phyloP scores from a whole-genome alignment of 73 alveolate genomes.

The Durusdinium trenchii region DNA sequence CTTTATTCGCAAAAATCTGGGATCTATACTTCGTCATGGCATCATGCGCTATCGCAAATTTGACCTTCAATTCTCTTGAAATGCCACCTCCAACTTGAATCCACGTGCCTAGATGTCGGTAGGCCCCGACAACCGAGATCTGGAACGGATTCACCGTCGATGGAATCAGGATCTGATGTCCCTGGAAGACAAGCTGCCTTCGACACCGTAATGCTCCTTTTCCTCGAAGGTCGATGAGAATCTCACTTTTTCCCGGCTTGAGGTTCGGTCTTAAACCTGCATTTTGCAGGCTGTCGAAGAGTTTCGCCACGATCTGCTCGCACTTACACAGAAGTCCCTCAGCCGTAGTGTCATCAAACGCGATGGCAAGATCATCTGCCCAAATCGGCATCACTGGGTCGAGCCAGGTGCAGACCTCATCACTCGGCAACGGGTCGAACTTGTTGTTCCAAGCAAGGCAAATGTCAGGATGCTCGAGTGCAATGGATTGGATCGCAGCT shows the following conservation, averaged over 20 bases:
- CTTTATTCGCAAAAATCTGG: background rate
- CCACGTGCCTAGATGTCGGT: background rate
- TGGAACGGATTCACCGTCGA: background rate
- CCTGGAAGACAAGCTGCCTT: background rate
- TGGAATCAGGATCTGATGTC: background rate
- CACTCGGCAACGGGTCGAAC: background rate
- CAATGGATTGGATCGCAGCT: background rate
- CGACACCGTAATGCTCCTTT: background rate
- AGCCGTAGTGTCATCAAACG: background rate
- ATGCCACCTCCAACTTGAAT: background rate
- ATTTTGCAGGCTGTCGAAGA: background rate
- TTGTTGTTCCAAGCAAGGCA: background rate
- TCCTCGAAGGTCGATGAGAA: background rate
- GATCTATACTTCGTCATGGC: background rate
- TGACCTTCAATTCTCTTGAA: background rate
- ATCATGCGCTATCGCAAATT: background rate
- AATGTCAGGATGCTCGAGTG: background rate
- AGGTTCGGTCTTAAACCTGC: background rate
- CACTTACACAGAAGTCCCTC: background rate
- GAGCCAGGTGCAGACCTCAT: background rate
- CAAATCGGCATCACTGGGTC: background rate
- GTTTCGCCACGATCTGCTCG: background rate
- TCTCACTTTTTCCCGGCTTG: background rate
- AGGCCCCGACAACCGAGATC: background rate
- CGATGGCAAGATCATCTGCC: background rate